phyloP scores from a whole-genome alignment of 306 rosid species.

The Comarum palustre region DNA sequence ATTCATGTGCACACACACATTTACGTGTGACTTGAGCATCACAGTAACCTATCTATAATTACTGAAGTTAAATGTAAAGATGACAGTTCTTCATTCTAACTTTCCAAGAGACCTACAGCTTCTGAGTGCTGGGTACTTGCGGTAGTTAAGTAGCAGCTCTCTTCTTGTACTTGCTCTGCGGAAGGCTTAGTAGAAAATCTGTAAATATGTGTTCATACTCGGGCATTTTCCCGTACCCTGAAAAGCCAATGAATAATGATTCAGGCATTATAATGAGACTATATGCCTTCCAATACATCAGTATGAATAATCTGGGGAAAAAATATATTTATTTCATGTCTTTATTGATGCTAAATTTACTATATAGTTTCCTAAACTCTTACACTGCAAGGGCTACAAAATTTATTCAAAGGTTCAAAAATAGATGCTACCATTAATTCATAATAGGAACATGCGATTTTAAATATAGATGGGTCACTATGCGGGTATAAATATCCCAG shows the following conservation, averaged over 20 bases:
- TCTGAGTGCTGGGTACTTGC: not conserved
- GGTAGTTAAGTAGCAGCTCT: conserved; percentile 23
- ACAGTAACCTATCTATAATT: conserved; percentile 1
- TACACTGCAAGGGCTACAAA: not conserved
- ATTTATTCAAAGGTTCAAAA: not conserved
- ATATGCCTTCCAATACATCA: not conserved
- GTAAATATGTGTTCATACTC: conserved; percentile 89
- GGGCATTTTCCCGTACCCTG: conserved; percentile 92
- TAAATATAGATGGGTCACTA: too few relatives aligned
- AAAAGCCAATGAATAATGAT: not conserved
- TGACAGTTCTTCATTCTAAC: not conserved
- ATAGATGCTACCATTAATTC: not conserved
- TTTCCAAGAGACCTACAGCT: not conserved
- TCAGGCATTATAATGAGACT: not conserved
- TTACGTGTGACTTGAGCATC: not conserved
- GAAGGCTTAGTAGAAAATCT: conserved; percentile 70
- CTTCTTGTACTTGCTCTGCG: conserved; percentile 53
- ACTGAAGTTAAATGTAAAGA: not conserved
- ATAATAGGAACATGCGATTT: too few relatives aligned
- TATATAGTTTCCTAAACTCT: not conserved
- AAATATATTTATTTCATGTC: not conserved
- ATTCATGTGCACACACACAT: not conserved
- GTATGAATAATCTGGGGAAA: not conserved
- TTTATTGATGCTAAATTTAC: not conserved
- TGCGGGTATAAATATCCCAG: too few relatives aligned